Conservation (phyloP, 768 basidiomycete species). For the Zangia roseola region DNA sequence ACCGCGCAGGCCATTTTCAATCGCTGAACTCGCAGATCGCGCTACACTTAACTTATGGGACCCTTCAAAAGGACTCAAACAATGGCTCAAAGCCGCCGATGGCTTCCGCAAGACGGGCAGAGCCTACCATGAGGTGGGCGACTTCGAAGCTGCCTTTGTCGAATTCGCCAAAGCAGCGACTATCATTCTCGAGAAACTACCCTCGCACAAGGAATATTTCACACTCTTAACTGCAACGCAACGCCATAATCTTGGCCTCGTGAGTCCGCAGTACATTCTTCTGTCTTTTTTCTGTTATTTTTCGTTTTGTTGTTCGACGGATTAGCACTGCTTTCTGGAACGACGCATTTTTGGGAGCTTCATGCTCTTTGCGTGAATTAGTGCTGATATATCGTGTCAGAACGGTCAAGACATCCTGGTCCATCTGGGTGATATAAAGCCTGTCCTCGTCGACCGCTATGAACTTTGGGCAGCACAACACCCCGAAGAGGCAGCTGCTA, state of each 20-base stretch:
- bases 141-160: constrained; percentile 72
- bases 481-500: constrained; percentile 34
- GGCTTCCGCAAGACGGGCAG: constrained; percentile 56
- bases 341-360: background rate
- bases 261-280: constrained; percentile 42
- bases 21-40: constrained; percentile 62
- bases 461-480: constrained; percentile 56
- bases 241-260: constrained; percentile 64
- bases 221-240: constrained; percentile 55
- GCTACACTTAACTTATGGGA: constrained; percentile 60
- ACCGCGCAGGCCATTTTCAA: constrained; percentile 51
- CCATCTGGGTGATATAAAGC: constrained; percentile 63
- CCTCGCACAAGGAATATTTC: constrained; percentile 65
- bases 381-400: constrained; percentile 36
- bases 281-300: background rate
- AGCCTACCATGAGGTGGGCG: constrained; percentile 43
- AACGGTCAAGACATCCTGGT: constrained; percentile 76
- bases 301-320: constrained; percentile 6
- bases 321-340: background rate
- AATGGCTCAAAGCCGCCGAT: constrained; percentile 66
- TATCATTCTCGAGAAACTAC: constrained; percentile 76
- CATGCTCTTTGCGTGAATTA: background rate
- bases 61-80: constrained; percentile 57
- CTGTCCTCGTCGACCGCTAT: constrained; percentile 58
- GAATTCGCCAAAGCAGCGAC: constrained; percentile 73